A percentile compares a stretch with the other conserved stretches of the same genome.
Evolutionary conservation across 805 yeast species (phyloP).

Genomic region (Yamadazyma endophytica): DNA sequence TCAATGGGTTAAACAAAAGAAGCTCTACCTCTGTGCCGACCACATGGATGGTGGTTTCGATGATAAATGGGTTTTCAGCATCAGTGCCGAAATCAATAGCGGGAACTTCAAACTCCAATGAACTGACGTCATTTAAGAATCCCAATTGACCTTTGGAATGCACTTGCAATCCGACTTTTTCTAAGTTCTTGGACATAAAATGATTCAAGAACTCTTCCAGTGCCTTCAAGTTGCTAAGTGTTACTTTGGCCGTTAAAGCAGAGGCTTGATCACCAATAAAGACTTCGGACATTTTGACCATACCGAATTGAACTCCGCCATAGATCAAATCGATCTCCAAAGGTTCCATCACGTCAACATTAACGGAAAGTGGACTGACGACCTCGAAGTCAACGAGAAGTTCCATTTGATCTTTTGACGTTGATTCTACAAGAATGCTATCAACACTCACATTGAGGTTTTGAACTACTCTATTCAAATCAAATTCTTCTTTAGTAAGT

Average conservation of each 20-base stretch:
- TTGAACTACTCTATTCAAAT: too few relatives aligned
- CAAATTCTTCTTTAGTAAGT: too few relatives aligned
- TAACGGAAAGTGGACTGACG: not conserved
- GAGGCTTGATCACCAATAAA: too few relatives aligned
- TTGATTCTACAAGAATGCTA: not conserved
- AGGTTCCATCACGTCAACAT: not conserved
- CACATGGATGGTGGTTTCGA: constrained; percentile 50
- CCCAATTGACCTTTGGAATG: constrained; percentile 1
- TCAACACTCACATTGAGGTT: not conserved
- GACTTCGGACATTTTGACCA: too few relatives aligned
- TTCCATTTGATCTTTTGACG: not conserved
- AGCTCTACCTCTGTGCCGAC: constrained; percentile 53
- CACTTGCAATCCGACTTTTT: not conserved
- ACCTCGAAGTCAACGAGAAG: not conserved
- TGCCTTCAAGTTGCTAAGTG: not conserved
- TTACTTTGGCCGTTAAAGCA: not conserved
- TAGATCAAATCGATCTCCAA: not conserved
- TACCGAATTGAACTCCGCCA: not conserved
- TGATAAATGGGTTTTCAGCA: constrained; percentile 27
- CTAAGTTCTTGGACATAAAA: constrained; percentile 4
- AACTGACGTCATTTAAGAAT: constrained; percentile 22
- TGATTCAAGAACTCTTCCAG: constrained; percentile 3
- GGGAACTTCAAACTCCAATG: constrained; percentile 17
- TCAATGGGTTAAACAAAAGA: constrained; percentile 50
- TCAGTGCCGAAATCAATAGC: not conserved